Conservation (phyloP, 2,329 filamentous ascomycete species). For the Claviceps sorghi region DNA sequence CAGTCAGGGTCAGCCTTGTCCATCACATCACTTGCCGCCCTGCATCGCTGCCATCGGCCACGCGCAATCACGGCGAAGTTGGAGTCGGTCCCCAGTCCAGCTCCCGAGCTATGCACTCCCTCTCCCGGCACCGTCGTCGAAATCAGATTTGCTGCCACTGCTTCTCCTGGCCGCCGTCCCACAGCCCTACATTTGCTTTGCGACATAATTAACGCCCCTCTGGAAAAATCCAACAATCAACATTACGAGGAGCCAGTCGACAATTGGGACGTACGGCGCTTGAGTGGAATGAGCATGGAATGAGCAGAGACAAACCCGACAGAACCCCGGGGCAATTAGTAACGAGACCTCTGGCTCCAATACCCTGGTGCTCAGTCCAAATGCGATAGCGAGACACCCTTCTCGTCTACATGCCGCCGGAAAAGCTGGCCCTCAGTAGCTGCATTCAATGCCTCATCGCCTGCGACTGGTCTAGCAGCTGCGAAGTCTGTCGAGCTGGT, state of each 20-base stretch:
- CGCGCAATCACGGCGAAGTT: too few species aligned
- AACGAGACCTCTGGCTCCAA: not conserved
- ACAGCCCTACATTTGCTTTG: not conserved
- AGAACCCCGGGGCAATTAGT: not conserved
- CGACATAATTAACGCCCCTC: not conserved
- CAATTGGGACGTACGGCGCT: not conserved
- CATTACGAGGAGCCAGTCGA: not conserved
- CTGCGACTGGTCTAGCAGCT: not conserved
- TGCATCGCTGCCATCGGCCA: too few species aligned
- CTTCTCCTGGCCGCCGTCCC: not conserved
- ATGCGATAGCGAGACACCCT: not conserved
- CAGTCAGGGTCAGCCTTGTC: too few species aligned
- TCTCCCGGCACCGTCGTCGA: not conserved
- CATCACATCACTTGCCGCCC: too few species aligned
- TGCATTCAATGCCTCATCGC: not conserved
- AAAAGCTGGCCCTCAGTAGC: not conserved
- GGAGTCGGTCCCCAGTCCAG: not conserved
- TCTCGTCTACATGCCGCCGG: not conserved
- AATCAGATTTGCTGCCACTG: not conserved
- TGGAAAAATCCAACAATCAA: not conserved
- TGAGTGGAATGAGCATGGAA: not conserved
- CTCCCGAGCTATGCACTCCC: not conserved
- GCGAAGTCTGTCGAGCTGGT: not conserved
- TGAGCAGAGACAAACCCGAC: constrained; percentile 1
- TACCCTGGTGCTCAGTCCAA: not conserved